A percentile compares a stretch with the other conserved stretches of the same genome.
phyloP scores from a whole-genome alignment of 2,329 filamentous ascomycete genomes.

The Chaetomium olivaceum region DNA sequence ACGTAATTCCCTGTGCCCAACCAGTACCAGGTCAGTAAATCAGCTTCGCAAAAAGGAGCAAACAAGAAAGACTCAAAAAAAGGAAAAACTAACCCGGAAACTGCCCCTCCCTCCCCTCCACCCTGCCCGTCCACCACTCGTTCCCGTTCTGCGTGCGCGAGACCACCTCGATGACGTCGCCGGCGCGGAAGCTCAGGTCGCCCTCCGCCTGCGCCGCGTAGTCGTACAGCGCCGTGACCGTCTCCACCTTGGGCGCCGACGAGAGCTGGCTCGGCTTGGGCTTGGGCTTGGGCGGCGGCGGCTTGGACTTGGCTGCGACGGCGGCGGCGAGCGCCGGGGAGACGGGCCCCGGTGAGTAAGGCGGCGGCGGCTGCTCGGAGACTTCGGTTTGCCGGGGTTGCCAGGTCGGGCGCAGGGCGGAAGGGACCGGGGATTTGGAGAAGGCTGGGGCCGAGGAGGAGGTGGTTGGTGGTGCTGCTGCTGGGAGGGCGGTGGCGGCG shows the following conservation, averaged over 20 bases:
- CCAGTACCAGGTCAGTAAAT: neutral
- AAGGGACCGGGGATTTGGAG: slow-evolving; percentile 35
- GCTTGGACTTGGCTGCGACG: slow-evolving; percentile 62
- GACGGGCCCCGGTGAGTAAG: slow-evolving; percentile 58
- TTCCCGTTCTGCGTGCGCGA: slow-evolving; percentile 84
- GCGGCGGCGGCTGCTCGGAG: slow-evolving; percentile 66
- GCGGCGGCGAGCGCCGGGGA: slow-evolving; percentile 44
- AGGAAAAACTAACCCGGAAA: slow-evolving; percentile 76
- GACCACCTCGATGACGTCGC: slow-evolving; percentile 88
- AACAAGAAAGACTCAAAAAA: slow-evolving; percentile 18
- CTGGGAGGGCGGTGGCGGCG: neutral
- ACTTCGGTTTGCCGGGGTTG: slow-evolving; percentile 41
- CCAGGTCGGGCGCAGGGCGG: slow-evolving; percentile 26
- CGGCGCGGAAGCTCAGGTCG: slow-evolving; percentile 85
- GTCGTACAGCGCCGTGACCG: slow-evolving; percentile 88
- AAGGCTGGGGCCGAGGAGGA: slow-evolving; percentile 14
- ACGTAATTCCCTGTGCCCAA: slow-evolving; percentile 15
- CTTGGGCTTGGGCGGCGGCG: slow-evolving; percentile 39
- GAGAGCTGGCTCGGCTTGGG: slow-evolving; percentile 63
- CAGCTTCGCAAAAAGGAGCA: neutral
- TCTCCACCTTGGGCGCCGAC: slow-evolving; percentile 61
- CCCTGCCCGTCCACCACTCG: slow-evolving; percentile 92
- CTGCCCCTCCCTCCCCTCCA: slow-evolving; percentile 80
- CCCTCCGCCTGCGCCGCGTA: slow-evolving; percentile 95
- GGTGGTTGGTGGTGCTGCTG: slow-evolving; percentile 4